Evolutionary conservation across 2,329 filamentous ascomycete genomes (phyloP).

Genomic region (Verticillium nubilum): DNA sequence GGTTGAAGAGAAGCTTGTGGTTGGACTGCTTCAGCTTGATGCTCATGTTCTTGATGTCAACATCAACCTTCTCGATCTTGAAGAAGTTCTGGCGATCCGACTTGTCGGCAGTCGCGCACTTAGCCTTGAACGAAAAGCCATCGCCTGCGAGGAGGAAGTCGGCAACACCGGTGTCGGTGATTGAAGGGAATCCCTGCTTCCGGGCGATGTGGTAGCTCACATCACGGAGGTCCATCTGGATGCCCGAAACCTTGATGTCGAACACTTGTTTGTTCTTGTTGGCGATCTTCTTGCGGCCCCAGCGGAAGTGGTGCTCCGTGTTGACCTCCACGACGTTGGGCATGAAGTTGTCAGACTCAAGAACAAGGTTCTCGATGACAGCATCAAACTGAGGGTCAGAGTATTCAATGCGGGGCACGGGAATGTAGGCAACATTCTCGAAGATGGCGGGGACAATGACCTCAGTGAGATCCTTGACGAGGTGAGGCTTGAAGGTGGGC

Average conservation of each 20-base stretch:
- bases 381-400: constrained; percentile 79
- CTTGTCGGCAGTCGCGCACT: constrained; percentile 74
- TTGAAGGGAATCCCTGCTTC: constrained; percentile 85
- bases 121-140: constrained; percentile 88
- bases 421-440: constrained; percentile 82
- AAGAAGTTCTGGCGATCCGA: constrained; percentile 78
- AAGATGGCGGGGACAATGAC: constrained; percentile 80
- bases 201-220: constrained; percentile 93
- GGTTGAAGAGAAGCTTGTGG: constrained; percentile 82
- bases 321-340: constrained; percentile 86
- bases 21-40: constrained; percentile 93
- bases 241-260: constrained; percentile 79
- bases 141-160: constrained; percentile 84
- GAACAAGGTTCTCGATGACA: constrained; percentile 87
- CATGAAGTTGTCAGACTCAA: constrained; percentile 95
- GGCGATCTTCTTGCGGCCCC: constrained; percentile 81
- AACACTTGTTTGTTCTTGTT: constrained; percentile 72
- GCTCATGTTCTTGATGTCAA: constrained; percentile 74
- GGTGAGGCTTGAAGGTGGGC: constrained; percentile 83
- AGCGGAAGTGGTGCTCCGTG: constrained; percentile 91
- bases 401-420: constrained; percentile 91
- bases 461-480: constrained; percentile 82
- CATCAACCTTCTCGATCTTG: constrained; percentile 85
- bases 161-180: constrained; percentile 83
- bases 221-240: constrained; percentile 88